These are phyloP conservation scores for Elaeagnus macrophylla DNA, from an alignment of 306 rosid genomes.

Conservation along the genomic window DNA sequence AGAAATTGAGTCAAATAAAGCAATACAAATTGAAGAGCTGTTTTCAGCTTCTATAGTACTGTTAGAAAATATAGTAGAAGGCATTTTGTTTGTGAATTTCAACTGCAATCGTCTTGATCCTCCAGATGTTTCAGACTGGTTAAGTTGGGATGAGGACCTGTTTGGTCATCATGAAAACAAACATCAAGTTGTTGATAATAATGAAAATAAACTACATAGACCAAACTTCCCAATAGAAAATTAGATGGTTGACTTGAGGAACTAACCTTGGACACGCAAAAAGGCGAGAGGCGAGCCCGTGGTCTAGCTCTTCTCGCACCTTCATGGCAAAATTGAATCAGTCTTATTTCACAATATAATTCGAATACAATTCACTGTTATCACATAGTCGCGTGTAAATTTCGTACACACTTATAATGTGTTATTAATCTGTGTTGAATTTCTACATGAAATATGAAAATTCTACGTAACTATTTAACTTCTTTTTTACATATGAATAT, in stretches of 20 bases:
- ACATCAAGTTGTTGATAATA: too few relatives aligned
- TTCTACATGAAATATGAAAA: too few relatives aligned
- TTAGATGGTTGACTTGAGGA: background rate
- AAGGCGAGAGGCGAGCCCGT: background rate
- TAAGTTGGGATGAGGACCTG: slow-evolving; percentile 19
- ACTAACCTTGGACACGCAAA: slow-evolving; percentile 36
- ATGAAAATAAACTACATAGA: too few relatives aligned
- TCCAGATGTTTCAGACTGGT: slow-evolving; percentile 30
- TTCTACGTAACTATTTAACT: too few relatives aligned
- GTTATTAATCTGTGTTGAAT: too few relatives aligned
- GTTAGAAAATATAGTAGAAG: slow-evolving; percentile 28
- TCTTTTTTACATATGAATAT: too few relatives aligned
- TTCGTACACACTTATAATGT: too few relatives aligned
- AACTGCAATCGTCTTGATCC: slow-evolving; percentile 31
- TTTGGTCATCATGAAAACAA: background rate
- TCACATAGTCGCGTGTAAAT: too few relatives aligned
- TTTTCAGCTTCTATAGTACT: slow-evolving; percentile 23
- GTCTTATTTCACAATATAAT: too few relatives aligned
- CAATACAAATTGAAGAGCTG: slow-evolving; percentile 22
- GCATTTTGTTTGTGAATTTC: slow-evolving; percentile 27
- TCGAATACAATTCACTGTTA: too few relatives aligned
- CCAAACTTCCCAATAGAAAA: background rate
- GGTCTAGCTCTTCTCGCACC: slow-evolving; percentile 50
- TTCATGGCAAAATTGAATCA: background rate
- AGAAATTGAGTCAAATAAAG: slow-evolving; percentile 34